Evolutionary conservation across 2,329 filamentous ascomycete species (phyloP), one percentile per base, ranked within the genome.

Genomic region (Gaeumannomyces tritici): DNA sequence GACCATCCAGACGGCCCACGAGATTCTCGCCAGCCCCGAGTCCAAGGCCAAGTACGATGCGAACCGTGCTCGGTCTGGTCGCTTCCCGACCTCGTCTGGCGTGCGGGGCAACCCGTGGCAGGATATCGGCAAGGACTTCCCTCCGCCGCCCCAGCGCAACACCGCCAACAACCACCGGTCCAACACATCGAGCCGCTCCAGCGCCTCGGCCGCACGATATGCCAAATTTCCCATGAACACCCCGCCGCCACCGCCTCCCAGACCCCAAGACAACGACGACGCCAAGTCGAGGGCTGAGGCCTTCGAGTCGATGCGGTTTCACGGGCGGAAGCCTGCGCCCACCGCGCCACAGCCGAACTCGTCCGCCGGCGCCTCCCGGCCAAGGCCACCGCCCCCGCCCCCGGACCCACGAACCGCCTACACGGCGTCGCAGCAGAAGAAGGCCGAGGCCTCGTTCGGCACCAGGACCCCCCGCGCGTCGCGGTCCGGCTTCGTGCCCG

Each of bases 1-100:
- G 73, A 84, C 88, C 60, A 96, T 96, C 59, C 90, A 96, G 74
- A 85, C 89, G 5, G 92, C 92, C 27, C 88, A 96, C 71, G 92
- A 96, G 72, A 81, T 96, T 61, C 73, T 86, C 18, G 79, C 76
- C 29, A 81, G 84, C 63, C 76, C 80, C 1, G 74, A 76, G 2
- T 72, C 76, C 62, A 84, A 79, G 64, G 72, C 76, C 33, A 82
- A 81, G 62, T 84, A 85, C 65, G 83, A 86, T 70, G 76, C 78
- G 15, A 74, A 78, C 33, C 75, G 78, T 60, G 70, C 70, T 29
- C 74, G 72, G 29, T 69, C 71, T 15, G 69, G 69, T 27, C 74
- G 78, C 63, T 80, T 76, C 63, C 75, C 80, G 3, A 72, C 69
- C n/a, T 75, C 81, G 11, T 85, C 83, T 27, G 82, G 82, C 12